Evolutionary conservation across 2,329 filamentous ascomycete species (phyloP).

Genomic region (Colletotrichum sublineola): DNA sequence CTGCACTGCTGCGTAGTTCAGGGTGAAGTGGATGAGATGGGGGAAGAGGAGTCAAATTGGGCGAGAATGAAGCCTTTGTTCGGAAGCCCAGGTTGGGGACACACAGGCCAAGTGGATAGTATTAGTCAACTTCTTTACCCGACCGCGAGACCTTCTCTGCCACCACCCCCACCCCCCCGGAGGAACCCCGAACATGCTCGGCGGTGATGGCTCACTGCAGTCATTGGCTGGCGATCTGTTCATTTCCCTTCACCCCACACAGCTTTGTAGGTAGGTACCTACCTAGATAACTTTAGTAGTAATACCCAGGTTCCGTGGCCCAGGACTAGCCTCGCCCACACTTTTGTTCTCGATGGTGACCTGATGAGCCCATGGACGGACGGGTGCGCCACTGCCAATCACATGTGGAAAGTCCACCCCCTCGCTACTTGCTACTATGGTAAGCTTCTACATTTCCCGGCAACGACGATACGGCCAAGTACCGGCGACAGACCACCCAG

Average conservation of each 20-base stretch:
- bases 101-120: conserved; percentile 38
- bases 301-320: too few species aligned
- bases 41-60: conserved; percentile 40
- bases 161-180: not conserved
- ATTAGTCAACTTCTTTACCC: conserved; percentile 43
- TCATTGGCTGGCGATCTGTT: conserved; percentile 27
- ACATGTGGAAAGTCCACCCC: not conserved
- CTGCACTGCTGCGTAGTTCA: conserved; percentile 27
- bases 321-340: too few species aligned
- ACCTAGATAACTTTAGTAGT: too few species aligned
- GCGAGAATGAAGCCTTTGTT: conserved; percentile 42
- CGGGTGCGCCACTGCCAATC: conserved; percentile 27
- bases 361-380: conserved; percentile 3
- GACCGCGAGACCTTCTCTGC: conserved; percentile 36
- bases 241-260: conserved; percentile 37
- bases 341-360: too few species aligned
- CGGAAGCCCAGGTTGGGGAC: conserved; percentile 34
- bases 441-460: conserved; percentile 31
- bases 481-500: not conserved
- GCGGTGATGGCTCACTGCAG: conserved; percentile 21
- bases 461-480: conserved; percentile 18
- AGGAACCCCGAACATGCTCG: conserved; percentile 23
- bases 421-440: not conserved
- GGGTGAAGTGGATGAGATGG: conserved; percentile 40
- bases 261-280: not conserved